A percentile compares a stretch with the other conserved stretches of the same genome.
Conservation (phyloP, 2,329 filamentous ascomycete species). For the Tolypocladium guangdongense region DNA sequence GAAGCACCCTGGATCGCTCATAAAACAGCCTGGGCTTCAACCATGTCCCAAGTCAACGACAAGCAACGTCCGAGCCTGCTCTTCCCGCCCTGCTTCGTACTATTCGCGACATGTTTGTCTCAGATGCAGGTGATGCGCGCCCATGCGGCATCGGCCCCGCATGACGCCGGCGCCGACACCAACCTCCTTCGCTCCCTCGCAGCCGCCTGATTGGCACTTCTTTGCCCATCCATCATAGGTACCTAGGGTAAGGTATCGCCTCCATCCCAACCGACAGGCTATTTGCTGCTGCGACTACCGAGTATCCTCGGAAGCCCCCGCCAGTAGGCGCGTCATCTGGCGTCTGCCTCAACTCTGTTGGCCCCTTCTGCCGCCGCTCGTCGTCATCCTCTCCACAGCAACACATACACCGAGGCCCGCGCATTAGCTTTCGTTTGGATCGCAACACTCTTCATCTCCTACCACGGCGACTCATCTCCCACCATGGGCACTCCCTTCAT, state of each 20-base stretch:
- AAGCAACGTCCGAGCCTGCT: neutral
- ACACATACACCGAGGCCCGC: neutral
- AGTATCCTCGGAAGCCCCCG: neutral
- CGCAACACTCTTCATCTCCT: neutral
- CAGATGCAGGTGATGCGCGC: neutral
- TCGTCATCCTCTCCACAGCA: neutral
- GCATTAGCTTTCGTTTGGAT: neutral
- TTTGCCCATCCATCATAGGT: neutral
- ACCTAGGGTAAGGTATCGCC: neutral
- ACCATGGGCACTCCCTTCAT: conserved; percentile 41
- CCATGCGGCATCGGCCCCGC: neutral
- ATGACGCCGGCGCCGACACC: neutral
- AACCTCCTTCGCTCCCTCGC: neutral
- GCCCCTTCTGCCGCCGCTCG: neutral
- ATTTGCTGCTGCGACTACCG: neutral
- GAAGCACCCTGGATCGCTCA: neutral
- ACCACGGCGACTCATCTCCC: neutral
- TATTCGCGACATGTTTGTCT: neutral
- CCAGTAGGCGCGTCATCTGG: neutral
- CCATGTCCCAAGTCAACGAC: neutral
- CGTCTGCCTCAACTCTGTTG: neutral
- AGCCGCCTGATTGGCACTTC: neutral
- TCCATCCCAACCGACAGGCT: neutral
- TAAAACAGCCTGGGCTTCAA: neutral
- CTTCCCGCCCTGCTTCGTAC: neutral